Base-by-base conservation (phyloP, 2,329 filamentous ascomycete genomes). In the Neospermospora avenae region DNA sequence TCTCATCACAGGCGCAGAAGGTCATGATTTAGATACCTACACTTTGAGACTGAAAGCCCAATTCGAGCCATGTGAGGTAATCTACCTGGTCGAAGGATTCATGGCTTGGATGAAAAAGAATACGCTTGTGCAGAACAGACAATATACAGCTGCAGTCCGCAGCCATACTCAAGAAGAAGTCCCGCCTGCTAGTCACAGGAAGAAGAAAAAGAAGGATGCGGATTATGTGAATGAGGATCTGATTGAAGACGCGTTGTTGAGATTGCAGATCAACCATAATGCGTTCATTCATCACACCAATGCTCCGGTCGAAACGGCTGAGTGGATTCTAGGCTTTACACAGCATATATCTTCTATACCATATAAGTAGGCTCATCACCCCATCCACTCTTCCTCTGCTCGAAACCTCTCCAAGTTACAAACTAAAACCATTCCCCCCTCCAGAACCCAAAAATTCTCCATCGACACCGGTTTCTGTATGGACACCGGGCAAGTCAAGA, bases 261-360 rank as follows among this genome's bases (percentile, higher is more conserved):
- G 83, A 16, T 76, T 93, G 4, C 90, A 93, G 71, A 80, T 93
- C 5, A 73, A 81, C 24, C 85, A 93, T 72, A 77, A 78, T 4
- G 83, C 83, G 22, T 76, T 90, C 3, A 84, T 93, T 46, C 88
- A 92, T 71, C 88, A 93, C 71, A 90, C 87, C 1, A 74, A 73
- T 14, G 74, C 77, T 2, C 69, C 81, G 0, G 70, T 82, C 0
- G 87, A 91, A 68, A 89, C 88, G 1, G 87, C 88, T 1, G 82
- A 87, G 66, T 91, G 89, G 87, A 84, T 93, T 31, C 77, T 81
- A 31, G 78, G 82, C 35, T 91, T 93, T 68, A 93, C 90, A 0
- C 87, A 92, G 69, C 87, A 93, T 71, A 86, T 93, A 52, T 89
- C 88, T 7, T 89, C 86, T 1, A 84, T 89, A 22, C 90, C 89